These are phyloP conservation scores for Juncus effusus DNA, from an alignment of 176 grass and related monocot genomes.

Conservation along the genomic window DNA sequence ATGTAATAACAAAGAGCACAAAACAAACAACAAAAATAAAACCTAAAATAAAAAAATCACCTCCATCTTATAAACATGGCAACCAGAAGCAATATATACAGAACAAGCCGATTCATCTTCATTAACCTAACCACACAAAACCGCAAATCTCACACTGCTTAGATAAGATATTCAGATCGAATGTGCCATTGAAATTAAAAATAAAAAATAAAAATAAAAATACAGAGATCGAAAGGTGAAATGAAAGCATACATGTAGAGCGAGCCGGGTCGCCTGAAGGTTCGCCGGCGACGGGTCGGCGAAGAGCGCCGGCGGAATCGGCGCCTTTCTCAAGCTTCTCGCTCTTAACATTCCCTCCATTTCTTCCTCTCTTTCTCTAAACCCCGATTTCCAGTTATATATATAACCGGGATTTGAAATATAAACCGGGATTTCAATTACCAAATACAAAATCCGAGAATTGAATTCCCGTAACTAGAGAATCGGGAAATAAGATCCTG, in stretches of 20 bases:
- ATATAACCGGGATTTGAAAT: no score
- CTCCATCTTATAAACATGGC: conserved; percentile 78
- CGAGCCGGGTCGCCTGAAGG: conserved; percentile 74
- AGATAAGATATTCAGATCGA: background rate
- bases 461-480: no score
- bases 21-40: background rate
- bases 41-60: conserved; percentile 10
- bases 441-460: no score
- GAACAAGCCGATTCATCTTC: conserved; percentile 49
- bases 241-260: conserved; percentile 43
- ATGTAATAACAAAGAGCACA: no score
- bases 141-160: background rate
- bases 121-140: conserved; percentile 40
- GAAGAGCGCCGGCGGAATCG: conserved; percentile 54
- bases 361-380: no score
- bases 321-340: conserved; percentile 74
- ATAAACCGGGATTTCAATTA: no score
- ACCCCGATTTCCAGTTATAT: no score
- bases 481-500: no score
- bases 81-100: conserved; percentile 71
- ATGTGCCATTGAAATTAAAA: background rate
- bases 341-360: conserved; percentile 38
- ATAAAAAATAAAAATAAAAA: background rate
- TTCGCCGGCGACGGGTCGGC: conserved; percentile 61
- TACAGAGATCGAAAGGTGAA: background rate